Evolutionary conservation across 1,284 basidiomycete species (phyloP).

Genomic region (Leccinum fallax): DNA sequence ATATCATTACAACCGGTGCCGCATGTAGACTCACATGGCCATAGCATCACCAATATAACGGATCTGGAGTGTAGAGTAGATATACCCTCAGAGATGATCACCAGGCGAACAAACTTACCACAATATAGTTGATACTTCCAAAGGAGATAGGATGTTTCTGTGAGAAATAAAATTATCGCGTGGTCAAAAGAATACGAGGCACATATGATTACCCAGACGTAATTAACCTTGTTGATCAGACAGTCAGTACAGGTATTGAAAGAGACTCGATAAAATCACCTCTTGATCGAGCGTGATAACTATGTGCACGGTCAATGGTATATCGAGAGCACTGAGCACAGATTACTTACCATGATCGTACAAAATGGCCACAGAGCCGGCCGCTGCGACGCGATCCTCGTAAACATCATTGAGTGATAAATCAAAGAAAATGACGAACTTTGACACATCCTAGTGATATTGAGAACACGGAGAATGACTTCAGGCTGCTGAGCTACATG

Average conservation of each 20-base stretch:
- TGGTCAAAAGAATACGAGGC: neutral
- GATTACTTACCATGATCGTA: slow-evolving; percentile 9
- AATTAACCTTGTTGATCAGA: slow-evolving; percentile 10
- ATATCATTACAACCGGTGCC: neutral
- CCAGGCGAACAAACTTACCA: neutral
- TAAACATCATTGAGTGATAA: neutral
- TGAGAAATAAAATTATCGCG: neutral
- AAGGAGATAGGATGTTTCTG: neutral
- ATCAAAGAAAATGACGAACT: neutral
- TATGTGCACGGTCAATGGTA: neutral
- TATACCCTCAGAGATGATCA: neutral
- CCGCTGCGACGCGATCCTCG: neutral
- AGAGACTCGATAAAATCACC: neutral
- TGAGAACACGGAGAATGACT: neutral
- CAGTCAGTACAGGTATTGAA: neutral
- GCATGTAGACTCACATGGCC: neutral
- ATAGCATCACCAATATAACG: neutral
- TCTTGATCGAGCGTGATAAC: slow-evolving; percentile 14
- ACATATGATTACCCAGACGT: slow-evolving; percentile 10
- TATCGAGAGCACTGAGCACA: neutral
- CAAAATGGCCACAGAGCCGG: neutral
- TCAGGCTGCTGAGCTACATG: neutral
- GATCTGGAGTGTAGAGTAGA: neutral
- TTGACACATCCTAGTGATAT: slow-evolving; percentile 1
- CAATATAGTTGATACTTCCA: neutral